A percentile compares a stretch with the other conserved stretches of the same genome.
These are phyloP conservation scores for Blastobotrys elegans DNA, from an alignment of 1,139 yeast genomes.

Conservation along the genomic window DNA sequence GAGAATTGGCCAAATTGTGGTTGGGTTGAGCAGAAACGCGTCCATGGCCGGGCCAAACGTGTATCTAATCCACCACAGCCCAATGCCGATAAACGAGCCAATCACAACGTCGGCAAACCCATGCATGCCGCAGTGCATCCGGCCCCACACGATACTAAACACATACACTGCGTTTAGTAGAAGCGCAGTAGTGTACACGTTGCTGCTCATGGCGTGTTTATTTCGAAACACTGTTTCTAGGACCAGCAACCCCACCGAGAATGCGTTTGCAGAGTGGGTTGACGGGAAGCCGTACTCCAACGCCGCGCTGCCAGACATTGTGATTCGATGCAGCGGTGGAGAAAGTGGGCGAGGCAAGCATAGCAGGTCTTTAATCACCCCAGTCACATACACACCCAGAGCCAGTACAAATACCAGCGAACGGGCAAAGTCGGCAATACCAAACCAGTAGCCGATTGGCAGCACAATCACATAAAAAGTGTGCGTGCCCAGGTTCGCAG, in stretches of 20 bases:
- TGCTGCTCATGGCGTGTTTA: neutral
- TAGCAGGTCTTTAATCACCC: conserved; percentile 73
- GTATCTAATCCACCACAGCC: conserved; percentile 30
- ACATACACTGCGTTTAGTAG: conserved; percentile 43
- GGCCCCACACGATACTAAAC: conserved; percentile 64
- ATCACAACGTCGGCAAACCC: conserved; percentile 72
- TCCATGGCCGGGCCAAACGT: conserved; percentile 22
- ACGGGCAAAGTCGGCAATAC: conserved; percentile 53
- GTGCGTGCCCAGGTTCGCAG: conserved; percentile 90
- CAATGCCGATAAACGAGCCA: conserved; percentile 62
- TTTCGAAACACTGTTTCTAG: conserved; percentile 25
- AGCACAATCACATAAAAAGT: conserved; percentile 87
- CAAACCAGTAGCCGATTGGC: conserved; percentile 85
- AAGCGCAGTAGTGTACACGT: neutral
- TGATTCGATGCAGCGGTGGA: conserved; percentile 87
- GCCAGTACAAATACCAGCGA: conserved; percentile 73
- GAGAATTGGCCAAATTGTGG: conserved; percentile 24
- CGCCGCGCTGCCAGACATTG: conserved; percentile 83
- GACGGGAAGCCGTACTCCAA: conserved; percentile 95
- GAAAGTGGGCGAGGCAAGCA: conserved; percentile 91
- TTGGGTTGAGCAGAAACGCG: conserved; percentile 22
- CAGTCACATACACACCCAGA: conserved; percentile 75
- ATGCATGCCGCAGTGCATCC: conserved; percentile 97
- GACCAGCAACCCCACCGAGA: conserved; percentile 61
- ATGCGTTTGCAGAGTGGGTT: conserved; percentile 90